phyloP scores from a whole-genome alignment of 1,139 yeast species.

The Yamadazyma atmosphaerica region DNA sequence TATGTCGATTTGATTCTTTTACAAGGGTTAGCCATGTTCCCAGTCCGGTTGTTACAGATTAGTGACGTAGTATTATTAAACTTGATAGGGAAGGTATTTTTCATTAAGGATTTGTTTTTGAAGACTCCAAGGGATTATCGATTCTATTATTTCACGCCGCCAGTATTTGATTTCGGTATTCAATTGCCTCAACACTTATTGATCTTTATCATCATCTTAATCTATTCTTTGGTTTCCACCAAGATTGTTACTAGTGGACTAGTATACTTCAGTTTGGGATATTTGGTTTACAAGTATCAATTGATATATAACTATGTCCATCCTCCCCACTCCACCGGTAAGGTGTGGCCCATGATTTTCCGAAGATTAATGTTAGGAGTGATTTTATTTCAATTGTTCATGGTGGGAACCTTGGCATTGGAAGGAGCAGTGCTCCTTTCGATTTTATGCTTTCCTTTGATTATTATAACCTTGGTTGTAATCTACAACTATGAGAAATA shows the following conservation, averaged over 20 bases:
- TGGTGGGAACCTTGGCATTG: slow-evolving; percentile 69
- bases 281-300: slow-evolving; percentile 67
- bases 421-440: slow-evolving; percentile 60
- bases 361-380: slow-evolving; percentile 62
- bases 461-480: slow-evolving; percentile 49
- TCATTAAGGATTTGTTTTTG: slow-evolving; percentile 44
- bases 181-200: slow-evolving; percentile 66
- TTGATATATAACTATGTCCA: slow-evolving; percentile 66
- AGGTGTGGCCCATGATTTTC: slow-evolving; percentile 70
- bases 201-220: slow-evolving; percentile 60
- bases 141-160: slow-evolving; percentile 63
- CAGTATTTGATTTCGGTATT: slow-evolving; percentile 65
- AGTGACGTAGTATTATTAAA: slow-evolving; percentile 42
- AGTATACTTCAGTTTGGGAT: slow-evolving; percentile 60
- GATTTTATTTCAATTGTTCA: slow-evolving; percentile 60
- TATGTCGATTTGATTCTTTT: slow-evolving; percentile 71
- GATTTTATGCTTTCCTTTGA: slow-evolving; percentile 51
- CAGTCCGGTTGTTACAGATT: slow-evolving; percentile 64
- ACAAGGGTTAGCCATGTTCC: slow-evolving; percentile 80
- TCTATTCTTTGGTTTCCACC: slow-evolving; percentile 67
- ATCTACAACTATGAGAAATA: slow-evolving; percentile 59
- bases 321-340: slow-evolving; percentile 72
- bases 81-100: slow-evolving; percentile 61
- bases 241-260: slow-evolving; percentile 64
- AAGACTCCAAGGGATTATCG: slow-evolving; percentile 64